Base-by-base conservation (phyloP, 139 green algal species). In the Chlamydomonas eustigma region DNA sequence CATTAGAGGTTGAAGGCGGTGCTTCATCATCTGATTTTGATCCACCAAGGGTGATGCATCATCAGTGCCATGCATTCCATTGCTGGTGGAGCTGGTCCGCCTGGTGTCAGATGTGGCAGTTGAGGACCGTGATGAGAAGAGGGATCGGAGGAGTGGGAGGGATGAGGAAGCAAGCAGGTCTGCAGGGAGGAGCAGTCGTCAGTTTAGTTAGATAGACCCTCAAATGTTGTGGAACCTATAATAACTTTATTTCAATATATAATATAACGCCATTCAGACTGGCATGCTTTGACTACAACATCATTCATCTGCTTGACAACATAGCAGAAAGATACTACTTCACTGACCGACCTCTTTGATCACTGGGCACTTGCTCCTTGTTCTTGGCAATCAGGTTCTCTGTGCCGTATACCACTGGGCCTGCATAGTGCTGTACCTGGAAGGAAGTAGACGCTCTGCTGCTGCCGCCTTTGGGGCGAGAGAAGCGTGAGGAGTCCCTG, bases 351-450 rank as follows among this genome's bases (percentile, higher is more conserved):
- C 44, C 44, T 58, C 18, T 35, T 28, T 70, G 58, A 24, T 70
- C 58, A 24, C 58, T 35, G 58, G 25, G 6, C 58, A 35, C 34
- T 8, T 32, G 25, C 58, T 70, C 58, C 28, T 70, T 70, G 81
- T 74, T 74, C 66, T 74, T 74, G 28, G n/a, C 12, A 50, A 80
- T 34, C 44, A 80, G 68, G 76, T 80, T 80, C 67, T 76, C 66
- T 2, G 76, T 80, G 6, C 24, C 1, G 76, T 80, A 80, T 35
- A 35, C 28, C 4, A 72, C 74, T 51, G 39, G 30, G 2, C 66
- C 66, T 12, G 66, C 95, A 73, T 98, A 99, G 81, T 99, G 95
- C 37, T 95, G 80, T 39, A 99, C 66, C 18, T 39, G 8, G 32
- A 51, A 99, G 37, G 90, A 88, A 25, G 83, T 91, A 72, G 81